Evolutionary conservation across 768 basidiomycete genomes (phyloP), one percentile per base, ranked within the genome.

Genomic region (Mycena polygramma): DNA sequence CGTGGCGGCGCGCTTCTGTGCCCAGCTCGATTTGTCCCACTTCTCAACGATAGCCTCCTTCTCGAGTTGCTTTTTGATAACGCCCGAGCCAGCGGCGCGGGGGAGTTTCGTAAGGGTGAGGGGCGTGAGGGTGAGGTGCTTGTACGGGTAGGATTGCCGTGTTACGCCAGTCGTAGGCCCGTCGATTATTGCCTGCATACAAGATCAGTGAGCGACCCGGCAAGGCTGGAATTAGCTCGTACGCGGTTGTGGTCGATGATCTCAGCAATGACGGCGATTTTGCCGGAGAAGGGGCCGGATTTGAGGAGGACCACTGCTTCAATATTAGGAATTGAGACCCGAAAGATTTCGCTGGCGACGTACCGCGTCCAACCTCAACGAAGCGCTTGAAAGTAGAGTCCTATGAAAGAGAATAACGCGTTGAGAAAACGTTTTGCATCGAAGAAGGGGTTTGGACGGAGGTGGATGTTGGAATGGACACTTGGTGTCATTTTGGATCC

Each of bases 201-300:
- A 57, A 55, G 70, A 53, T 26, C 22, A 48, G n/a, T 30, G 52
- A 39, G 20, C 59, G 43, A 59, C 24, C 22, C 41, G 49, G 3
- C 52, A 15, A 49, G 55, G 7, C 48, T 41, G 26, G 26, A 53
- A 45, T 14, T 15, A 14, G 14, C 22, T 81, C 93, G 71, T 80
- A 98, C 97, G 81, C 97, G 91, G 88, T 96, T 97, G 89, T 99
- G 97, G 90, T 99, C 98, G 74, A 99, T 97, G 83, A 99, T 97
- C 83, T 99, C 96, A 59, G 91, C 92, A 81, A 99, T 97, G 73
- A 96, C 93, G 65, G 98, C 98, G 77, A 98, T 94, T 82, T 92
- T 93, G 75, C 96, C 96, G 53, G 90, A 86, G 68, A 84, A 89
- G 66, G 95, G 94, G 65, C 97, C 97, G 68, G 91, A 82, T 81